These are phyloP conservation scores for Tolypocladium tundrense DNA, from an alignment of 2,329 filamentous ascomycete genomes.

Conservation along the genomic window DNA sequence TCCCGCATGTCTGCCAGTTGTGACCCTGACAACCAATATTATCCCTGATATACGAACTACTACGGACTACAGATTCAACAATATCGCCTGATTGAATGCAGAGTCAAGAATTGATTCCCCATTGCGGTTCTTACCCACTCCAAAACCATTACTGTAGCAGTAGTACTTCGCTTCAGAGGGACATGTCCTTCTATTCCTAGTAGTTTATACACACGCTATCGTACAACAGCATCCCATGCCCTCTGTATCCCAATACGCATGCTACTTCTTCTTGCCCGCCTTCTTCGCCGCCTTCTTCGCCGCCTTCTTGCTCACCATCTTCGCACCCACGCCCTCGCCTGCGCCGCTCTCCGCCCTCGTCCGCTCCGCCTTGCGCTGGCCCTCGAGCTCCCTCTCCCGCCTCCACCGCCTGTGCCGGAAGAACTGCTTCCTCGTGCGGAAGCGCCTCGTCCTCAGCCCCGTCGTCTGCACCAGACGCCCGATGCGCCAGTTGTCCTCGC, in stretches of 20 bases:
- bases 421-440: constrained; percentile 38
- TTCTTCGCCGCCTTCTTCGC: constrained; percentile 25
- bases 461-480: constrained; percentile 43
- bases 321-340: constrained; percentile 22
- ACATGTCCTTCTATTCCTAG: neutral
- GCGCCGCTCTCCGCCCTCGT: constrained; percentile 22
- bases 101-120: too few species aligned
- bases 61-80: neutral
- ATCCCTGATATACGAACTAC: too few species aligned
- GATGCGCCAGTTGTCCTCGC: constrained; percentile 50
- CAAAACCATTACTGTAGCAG: too few species aligned
- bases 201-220: neutral
- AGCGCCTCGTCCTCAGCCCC: constrained; percentile 37
- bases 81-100: neutral
- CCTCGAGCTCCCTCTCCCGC: constrained; percentile 29
- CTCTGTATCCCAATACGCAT: too few species aligned
- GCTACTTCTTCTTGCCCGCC: constrained; percentile 23
- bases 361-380: constrained; percentile 27
- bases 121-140: too few species aligned
- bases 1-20: neutral
- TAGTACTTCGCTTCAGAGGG: neutral
- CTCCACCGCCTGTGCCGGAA: constrained; percentile 34
- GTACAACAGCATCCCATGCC: neutral
- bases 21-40: too few species aligned
- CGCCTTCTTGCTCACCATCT: constrained; percentile 21